Conservation (phyloP, 2,329 filamentous ascomycete species). For the Ophiostoma perfectum region DNA sequence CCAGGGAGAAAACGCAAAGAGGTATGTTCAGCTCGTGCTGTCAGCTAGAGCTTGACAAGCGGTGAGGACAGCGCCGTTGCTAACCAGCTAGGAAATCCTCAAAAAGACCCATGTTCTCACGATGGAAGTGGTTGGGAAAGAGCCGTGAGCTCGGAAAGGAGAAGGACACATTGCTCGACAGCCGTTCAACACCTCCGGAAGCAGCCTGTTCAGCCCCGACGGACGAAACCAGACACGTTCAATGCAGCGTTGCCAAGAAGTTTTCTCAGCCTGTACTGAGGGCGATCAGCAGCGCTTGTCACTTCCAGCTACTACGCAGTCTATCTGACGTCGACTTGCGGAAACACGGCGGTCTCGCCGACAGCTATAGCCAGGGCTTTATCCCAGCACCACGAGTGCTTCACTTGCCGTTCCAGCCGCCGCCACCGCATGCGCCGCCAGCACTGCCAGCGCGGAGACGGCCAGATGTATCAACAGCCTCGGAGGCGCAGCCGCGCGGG, state of each 20-base stretch:
- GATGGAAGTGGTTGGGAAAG: slow-evolving; percentile 19
- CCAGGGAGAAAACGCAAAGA: slow-evolving; percentile 12
- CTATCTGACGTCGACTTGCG: not conserved
- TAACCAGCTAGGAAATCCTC: slow-evolving; percentile 18
- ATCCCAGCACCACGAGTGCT: not conserved
- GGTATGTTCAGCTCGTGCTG: not conserved
- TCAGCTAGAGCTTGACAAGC: not conserved
- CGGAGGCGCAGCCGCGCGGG: not conserved
- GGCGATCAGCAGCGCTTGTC: slow-evolving; percentile 18
- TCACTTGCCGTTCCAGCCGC: not conserved
- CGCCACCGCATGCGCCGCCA: not conserved
- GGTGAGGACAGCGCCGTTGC: not conserved
- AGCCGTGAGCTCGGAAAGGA: slow-evolving; percentile 6
- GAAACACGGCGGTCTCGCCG: not conserved
- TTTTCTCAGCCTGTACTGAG: slow-evolving; percentile 19
- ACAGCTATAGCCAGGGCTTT: not conserved
- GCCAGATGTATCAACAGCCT: not conserved
- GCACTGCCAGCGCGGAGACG: not conserved
- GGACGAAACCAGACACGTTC: not conserved
- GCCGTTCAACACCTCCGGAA: not conserved
- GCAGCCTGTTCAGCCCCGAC: not conserved
- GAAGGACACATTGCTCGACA: not conserved
- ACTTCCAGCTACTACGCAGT: not conserved
- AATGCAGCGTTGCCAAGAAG: slow-evolving; percentile 17
- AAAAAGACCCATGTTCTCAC: slow-evolving; percentile 13